phyloP scores from a whole-genome alignment of 164 flowering plant genomes.

The Sedum album region DNA sequence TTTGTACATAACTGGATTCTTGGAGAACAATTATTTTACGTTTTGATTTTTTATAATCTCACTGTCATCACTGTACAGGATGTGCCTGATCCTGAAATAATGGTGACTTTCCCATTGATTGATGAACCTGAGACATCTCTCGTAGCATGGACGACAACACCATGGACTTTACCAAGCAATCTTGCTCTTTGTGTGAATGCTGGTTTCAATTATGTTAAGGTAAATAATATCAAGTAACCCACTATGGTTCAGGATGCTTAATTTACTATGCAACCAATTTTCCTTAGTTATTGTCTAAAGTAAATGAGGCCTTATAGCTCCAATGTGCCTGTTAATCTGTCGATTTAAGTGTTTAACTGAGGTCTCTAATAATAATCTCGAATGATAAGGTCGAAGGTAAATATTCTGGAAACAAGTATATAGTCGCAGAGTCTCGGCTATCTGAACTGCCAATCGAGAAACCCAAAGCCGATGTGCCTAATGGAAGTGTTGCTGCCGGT shows the following conservation, averaged over 20 bases:
- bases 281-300: not conserved
- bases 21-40: not conserved
- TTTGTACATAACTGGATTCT: not conserved
- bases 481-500: conserved; percentile 39
- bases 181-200: conserved; percentile 88
- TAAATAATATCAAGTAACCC: conserved; percentile 25
- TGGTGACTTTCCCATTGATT: conserved; percentile 77
- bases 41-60: too few species aligned
- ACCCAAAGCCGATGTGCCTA: conserved; percentile 35
- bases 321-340: not conserved
- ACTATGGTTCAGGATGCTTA: not conserved
- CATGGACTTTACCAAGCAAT: conserved; percentile 98
- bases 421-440: conserved; percentile 86
- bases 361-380: not conserved
- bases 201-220: conserved; percentile 72
- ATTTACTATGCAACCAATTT: not conserved
- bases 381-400: conserved; percentile 62
- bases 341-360: not conserved
- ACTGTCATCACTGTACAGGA: conserved; percentile 31
- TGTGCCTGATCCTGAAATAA: conserved; percentile 83
- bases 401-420: conserved; percentile 47
- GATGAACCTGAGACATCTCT: conserved; percentile 69
- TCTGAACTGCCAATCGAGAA: conserved; percentile 73
- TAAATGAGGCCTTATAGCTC: not conserved
- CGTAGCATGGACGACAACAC: conserved; percentile 98